Conservation (phyloP, 2,329 filamentous ascomycete species). For the Daldinia sp. region DNA sequence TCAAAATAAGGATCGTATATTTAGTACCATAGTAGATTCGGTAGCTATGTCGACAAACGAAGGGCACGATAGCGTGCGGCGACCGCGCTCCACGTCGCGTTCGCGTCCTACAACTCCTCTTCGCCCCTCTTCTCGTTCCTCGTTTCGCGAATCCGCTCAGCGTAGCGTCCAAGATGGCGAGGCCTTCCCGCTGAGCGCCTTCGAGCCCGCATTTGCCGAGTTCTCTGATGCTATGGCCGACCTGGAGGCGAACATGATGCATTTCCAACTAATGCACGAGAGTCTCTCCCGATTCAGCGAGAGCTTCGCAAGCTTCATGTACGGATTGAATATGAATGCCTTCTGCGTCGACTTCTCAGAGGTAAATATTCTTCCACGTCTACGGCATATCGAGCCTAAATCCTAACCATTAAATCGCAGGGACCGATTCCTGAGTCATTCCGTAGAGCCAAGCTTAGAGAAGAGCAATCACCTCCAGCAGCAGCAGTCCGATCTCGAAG, state of each 20-base stretch:
- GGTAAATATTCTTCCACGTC: conserved; percentile 56
- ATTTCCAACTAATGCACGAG: conserved; percentile 96
- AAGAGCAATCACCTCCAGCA: conserved; percentile 53
- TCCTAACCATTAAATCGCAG: no score
- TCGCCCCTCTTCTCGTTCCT: conserved; percentile 87
- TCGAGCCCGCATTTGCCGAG: conserved; percentile 93
- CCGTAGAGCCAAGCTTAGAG: conserved; percentile 67
- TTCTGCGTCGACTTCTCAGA: conserved; percentile 98
- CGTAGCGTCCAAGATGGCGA: conserved; percentile 61
- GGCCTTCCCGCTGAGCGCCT: conserved; percentile 76
- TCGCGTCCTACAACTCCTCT: conserved; percentile 92
- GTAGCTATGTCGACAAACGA: conserved; percentile 40
- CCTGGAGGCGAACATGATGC: conserved; percentile 96
- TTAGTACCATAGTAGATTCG: not conserved
- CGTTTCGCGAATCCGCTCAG: conserved; percentile 79
- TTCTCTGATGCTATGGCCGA: conserved; percentile 94
- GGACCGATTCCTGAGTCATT: conserved; percentile 88
- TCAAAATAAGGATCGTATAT: not conserved
- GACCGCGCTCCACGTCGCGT: conserved; percentile 45
- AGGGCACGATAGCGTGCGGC: conserved; percentile 38
- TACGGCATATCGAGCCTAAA: no score
- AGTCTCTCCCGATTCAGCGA: conserved; percentile 92
- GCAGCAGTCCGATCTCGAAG: conserved; percentile 41
- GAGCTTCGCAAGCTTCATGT: conserved; percentile 94
- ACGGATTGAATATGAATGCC: conserved; percentile 98